Conservation (phyloP, 2,329 filamentous ascomycete species). For the Hirsutella rhossiliensis region DNA sequence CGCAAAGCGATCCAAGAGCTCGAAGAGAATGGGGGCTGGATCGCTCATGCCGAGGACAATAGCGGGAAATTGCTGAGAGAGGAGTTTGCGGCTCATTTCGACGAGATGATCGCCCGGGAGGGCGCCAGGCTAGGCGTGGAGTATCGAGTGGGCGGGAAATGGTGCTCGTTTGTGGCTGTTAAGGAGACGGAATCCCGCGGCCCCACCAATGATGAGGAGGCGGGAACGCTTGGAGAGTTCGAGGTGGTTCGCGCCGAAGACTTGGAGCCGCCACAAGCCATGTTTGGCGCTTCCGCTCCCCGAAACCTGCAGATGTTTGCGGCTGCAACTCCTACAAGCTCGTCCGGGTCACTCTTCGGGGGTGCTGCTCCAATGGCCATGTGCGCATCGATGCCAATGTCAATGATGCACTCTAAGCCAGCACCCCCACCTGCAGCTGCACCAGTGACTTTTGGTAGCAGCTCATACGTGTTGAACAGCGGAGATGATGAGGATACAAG, state of each 20-base stretch:
- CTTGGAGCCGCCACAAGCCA: no score
- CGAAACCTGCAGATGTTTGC: no score
- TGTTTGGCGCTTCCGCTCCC: no score
- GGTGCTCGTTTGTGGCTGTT: slow-evolving; percentile 62
- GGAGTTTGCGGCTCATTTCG: slow-evolving; percentile 35
- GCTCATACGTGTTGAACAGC: no score
- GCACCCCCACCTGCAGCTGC: no score
- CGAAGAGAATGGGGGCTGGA: slow-evolving; percentile 59
- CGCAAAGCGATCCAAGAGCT: slow-evolving; percentile 57
- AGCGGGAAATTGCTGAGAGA: slow-evolving; percentile 32
- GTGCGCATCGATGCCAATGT: no score
- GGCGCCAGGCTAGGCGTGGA: slow-evolving; percentile 52
- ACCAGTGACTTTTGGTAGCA: no score
- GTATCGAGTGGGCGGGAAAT: slow-evolving; percentile 57
- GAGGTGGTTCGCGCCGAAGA: background rate
- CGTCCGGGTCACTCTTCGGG: no score
- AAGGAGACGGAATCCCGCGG: slow-evolving; percentile 23
- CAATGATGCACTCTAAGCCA: no score
- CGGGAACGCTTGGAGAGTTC: background rate
- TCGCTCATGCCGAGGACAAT: slow-evolving; percentile 35
- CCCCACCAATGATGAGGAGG: background rate
- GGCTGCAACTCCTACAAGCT: no score
- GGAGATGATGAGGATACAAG: no score
- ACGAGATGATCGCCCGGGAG: slow-evolving; percentile 51
- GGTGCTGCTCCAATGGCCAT: no score